phyloP scores from a whole-genome alignment of 2,329 filamentous ascomycete species.

The Cladorrhinum sp. region DNA sequence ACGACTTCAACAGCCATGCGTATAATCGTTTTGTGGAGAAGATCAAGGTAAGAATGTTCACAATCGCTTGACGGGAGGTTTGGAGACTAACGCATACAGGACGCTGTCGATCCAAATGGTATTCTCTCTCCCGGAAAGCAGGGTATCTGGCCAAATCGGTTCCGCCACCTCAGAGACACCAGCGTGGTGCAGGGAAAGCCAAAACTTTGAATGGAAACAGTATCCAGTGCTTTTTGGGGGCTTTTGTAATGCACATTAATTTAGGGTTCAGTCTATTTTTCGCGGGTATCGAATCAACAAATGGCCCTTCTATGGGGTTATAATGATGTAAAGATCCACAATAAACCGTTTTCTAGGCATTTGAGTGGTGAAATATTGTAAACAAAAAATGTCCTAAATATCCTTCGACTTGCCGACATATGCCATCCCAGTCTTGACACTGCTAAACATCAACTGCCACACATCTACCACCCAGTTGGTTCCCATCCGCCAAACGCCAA shows the following conservation, averaged over 20 bases:
- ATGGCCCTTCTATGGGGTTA: no score
- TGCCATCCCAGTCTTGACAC: slow-evolving; percentile 22
- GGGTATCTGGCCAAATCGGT: slow-evolving; percentile 37
- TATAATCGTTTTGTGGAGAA: slow-evolving; percentile 39
- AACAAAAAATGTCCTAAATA: slow-evolving; percentile 3
- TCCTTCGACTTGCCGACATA: slow-evolving; percentile 21
- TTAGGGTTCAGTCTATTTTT: no score
- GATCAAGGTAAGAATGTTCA: slow-evolving; percentile 35
- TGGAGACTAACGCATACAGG: slow-evolving; percentile 24
- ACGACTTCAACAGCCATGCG: slow-evolving; percentile 38
- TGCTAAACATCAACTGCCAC: slow-evolving; percentile 21
- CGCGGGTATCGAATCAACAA: no score
- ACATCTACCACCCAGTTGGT: slow-evolving; percentile 26
- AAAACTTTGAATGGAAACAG: neutral
- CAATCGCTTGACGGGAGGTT: neutral
- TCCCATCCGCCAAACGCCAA: slow-evolving; percentile 31
- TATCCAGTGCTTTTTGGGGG: neutral
- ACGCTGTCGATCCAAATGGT: slow-evolving; percentile 37
- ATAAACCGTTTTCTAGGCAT: no score
- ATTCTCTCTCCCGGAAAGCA: slow-evolving; percentile 39
- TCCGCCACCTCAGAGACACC: slow-evolving; percentile 22
- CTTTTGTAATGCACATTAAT: no score
- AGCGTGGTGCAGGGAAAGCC: neutral
- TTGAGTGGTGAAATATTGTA: no score
- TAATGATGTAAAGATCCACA: no score